Base-by-base conservation (phyloP, 2,329 filamentous ascomycete genomes). In the Lecanicillium sp. region DNA sequence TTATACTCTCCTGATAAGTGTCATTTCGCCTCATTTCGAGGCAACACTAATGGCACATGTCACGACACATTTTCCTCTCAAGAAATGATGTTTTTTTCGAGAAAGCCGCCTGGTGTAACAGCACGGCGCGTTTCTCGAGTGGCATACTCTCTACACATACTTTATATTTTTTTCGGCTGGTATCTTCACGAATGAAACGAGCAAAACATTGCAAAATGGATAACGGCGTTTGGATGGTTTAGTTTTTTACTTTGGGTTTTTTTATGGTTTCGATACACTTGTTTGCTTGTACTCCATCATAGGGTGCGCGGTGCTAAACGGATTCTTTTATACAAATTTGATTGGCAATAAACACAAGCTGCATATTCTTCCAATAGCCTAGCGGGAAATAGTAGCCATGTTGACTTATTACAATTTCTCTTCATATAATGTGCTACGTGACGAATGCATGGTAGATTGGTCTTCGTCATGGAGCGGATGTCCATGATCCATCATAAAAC, bases 111-210 rank as follows among this genome's bases (percentile, higher is more conserved):
- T 19, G 33, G 33, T 32, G 25, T 13, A 28, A 40, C 38, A 40
- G 38, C 33, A 40, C 33, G 38, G 33, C 28, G 36, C 7, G 17
- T n/a, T n/a, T 30, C 18, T 31, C 17, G 10, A 20, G 20, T n/a
- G 32, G n/a, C n/a, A n/a, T n/a, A n/a, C n/a, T n/a, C n/a, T n/a
- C n/a, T n/a, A n/a, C n/a, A n/a, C n/a, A n/a, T n/a, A n/a, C n/a
- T 34, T 25, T 22, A 14, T 34, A 20, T 37, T 25, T 12, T 27
- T 19, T 4, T 31, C 19, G 7, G 5, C 27, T 37, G 22, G 6
- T 30, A 6, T 27, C 8, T 17, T 37, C 6, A 41, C 33, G 39
- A 41, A 29, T 22, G 34, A 28, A 36, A 41, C 39, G 39, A 41
- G 29, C 29, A 30, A 30, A 27, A 33, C 29, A 36, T n/a, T 28